phyloP scores from a whole-genome alignment of 164 flowering plant species.

The Tetrastigma voinierianum region DNA sequence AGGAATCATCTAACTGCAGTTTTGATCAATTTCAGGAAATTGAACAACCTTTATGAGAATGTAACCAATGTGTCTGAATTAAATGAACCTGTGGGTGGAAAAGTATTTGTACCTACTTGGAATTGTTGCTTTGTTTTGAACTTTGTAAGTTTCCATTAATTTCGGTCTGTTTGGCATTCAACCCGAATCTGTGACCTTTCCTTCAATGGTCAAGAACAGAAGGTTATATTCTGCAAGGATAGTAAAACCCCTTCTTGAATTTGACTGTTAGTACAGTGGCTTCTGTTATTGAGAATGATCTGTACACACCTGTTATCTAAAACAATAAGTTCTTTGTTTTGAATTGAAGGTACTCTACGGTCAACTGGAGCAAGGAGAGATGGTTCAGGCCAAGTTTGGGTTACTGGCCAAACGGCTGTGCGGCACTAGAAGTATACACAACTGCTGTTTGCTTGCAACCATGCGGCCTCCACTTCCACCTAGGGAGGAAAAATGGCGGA shows the following conservation, averaged over 20 bases:
- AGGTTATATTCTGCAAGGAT: not conserved
- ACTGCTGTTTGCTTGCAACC: constrained; percentile 94
- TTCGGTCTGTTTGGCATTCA: not conserved
- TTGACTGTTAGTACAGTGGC: no score
- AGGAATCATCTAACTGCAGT: not conserved
- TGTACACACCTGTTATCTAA: no score
- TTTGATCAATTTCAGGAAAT: not conserved
- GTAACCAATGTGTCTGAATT: no score
- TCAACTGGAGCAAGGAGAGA: constrained; percentile 99
- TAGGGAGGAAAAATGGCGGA: constrained; percentile 89
- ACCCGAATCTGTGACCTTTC: no score
- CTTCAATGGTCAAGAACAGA: not conserved
- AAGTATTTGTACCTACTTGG: not conserved
- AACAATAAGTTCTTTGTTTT: not conserved
- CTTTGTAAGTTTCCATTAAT: not conserved
- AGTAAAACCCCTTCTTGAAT: no score
- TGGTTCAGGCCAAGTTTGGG: constrained; percentile 98
- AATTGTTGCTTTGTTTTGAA: not conserved
- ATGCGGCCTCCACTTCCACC: constrained; percentile 83
- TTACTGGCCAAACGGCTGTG: constrained; percentile 79
- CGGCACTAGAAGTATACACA: constrained; percentile 90
- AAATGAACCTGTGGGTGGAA: no score
- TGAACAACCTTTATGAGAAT: not conserved
- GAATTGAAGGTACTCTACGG: constrained; percentile 75
- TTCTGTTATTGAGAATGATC: no score